Base-by-base conservation (phyloP, 495 filamentous ascomycete species). In the Neurospora terricola region DNA sequence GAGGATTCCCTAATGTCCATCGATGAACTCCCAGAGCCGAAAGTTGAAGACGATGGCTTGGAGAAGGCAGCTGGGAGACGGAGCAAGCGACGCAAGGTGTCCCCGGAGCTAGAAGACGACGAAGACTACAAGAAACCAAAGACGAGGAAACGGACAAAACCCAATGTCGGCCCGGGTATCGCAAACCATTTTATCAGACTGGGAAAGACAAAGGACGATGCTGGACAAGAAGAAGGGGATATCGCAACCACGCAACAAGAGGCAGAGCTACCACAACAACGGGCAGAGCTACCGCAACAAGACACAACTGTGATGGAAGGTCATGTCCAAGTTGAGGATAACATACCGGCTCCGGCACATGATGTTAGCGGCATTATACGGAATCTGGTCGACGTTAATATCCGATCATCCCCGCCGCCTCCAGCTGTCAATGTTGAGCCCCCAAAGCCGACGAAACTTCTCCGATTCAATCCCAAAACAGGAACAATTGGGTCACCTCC, bases 401-500 rank as follows among this genome's bases (percentile, higher is more conserved):
- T 66, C 14, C 54, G 30, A 39, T 69, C 36, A 38, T 27, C 43
- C 4, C 23, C 59, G 2, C 72, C 66, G 42, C 14, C 42, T 45
- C 3, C 42, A 0, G 42, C 45, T 2, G 4, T 34, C 7, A 69
- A 70, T 3, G 66, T 11, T 11, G 69, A 12, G 38, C 27, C 54
- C 0, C 5, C 40, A 9, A 85, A 85, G 72, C 81, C 83, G 16
- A 83, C 80, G 42, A 88, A 86, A 68, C 40, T 88, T 0, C 74
- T 88, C 27, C 77, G 77, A 37, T 80, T 87, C 69, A 87, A 88
- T 69, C 81, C 80, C 16, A 82, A 82, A 42, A 87, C 86, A 10
- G 86, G 87, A 36, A 88, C 86, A 4, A 84, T 88, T 74, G 87
- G 86, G n/a, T 85, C 87, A 34, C 87, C 87, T 6, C 87, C 86